These are phyloP conservation scores for Taxawa tesnikishii DNA, from an alignment of 2,329 filamentous ascomycete species.

Conservation along the genomic window DNA sequence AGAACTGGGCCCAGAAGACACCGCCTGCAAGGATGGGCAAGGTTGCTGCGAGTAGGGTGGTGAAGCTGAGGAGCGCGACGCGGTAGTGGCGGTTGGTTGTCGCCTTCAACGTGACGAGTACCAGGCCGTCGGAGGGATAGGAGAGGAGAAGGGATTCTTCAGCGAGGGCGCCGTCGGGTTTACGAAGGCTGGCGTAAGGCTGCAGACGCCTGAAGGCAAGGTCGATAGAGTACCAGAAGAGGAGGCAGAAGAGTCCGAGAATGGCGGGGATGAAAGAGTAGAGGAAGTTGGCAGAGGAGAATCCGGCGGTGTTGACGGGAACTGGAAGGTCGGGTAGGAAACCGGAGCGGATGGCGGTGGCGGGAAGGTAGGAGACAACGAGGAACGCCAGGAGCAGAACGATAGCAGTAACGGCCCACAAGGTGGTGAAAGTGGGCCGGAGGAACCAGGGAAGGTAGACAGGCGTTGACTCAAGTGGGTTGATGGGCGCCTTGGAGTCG, in stretches of 20 bases:
- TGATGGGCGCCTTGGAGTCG: too few relatives aligned
- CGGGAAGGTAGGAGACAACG: conserved; percentile 61
- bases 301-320: conserved; percentile 38
- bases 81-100: conserved; percentile 51
- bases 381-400: conserved; percentile 59
- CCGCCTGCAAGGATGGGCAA: conserved; percentile 59
- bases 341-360: conserved; percentile 51
- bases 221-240: conserved; percentile 56
- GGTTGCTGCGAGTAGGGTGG: conserved; percentile 46
- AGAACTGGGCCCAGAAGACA: conserved; percentile 61
- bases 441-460: conserved; percentile 66
- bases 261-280: conserved; percentile 65
- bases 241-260: conserved; percentile 54
- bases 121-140: conserved; percentile 54
- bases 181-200: conserved; percentile 53
- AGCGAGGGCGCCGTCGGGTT: conserved; percentile 47
- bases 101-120: conserved; percentile 48
- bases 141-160: conserved; percentile 55
- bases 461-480: too few relatives aligned
- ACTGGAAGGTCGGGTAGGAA: conserved; percentile 57
- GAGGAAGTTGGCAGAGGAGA: conserved; percentile 78
- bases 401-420: conserved; percentile 49
- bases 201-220: conserved; percentile 52
- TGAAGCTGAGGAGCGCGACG: conserved; percentile 48
- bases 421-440: conserved; percentile 50